A percentile compares a stretch with the other conserved stretches of the same genome.
phyloP scores from a whole-genome alignment of 1,284 basidiomycete genomes.

The Schizopora paradoxa region DNA sequence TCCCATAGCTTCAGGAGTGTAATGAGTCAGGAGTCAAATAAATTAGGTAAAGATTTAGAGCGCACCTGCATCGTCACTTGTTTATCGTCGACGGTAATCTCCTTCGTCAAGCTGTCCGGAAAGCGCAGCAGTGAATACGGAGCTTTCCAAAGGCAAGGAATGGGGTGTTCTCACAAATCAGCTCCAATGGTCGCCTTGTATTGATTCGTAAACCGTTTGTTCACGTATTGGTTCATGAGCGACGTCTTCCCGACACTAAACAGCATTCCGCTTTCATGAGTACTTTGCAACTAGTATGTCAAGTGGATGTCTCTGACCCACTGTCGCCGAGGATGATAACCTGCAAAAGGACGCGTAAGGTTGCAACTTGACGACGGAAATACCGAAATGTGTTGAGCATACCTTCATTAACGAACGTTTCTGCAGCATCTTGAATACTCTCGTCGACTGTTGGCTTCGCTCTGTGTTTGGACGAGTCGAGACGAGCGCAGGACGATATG shows the following conservation, averaged over 20 bases:
- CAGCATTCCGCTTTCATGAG: slow-evolving; percentile 14
- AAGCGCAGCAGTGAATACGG: slow-evolving; percentile 15
- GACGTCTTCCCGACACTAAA: slow-evolving; percentile 97
- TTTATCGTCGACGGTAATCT: slow-evolving; percentile 97
- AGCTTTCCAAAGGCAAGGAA: neutral
- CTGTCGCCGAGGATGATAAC: slow-evolving; percentile 98
- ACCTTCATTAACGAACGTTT: too few species aligned
- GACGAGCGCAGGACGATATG: neutral
- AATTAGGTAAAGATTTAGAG: slow-evolving; percentile 13
- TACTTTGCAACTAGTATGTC: slow-evolving; percentile 1
- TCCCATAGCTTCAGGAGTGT: slow-evolving; percentile 79
- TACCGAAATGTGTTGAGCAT: too few species aligned
- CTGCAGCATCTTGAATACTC: too few species aligned
- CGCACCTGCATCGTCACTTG: slow-evolving; percentile 97
- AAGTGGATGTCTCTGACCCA: slow-evolving; percentile 57
- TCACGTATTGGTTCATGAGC: slow-evolving; percentile 99
- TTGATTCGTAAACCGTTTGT: slow-evolving; percentile 99
- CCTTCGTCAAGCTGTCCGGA: slow-evolving; percentile 82
- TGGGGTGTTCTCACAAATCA: slow-evolving; percentile 63
- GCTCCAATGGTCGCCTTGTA: slow-evolving; percentile 98
- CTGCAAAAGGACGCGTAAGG: slow-evolving; percentile 48
- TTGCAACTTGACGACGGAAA: too few species aligned
- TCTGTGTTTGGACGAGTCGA: neutral
- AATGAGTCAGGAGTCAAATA: neutral
- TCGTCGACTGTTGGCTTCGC: too few species aligned